Percentiles rank a stretch among this genome's conserved stretches.
Evolutionary conservation across 78 protist species (phyloP).

Genomic region (Dictyostelium intermedium): DNA sequence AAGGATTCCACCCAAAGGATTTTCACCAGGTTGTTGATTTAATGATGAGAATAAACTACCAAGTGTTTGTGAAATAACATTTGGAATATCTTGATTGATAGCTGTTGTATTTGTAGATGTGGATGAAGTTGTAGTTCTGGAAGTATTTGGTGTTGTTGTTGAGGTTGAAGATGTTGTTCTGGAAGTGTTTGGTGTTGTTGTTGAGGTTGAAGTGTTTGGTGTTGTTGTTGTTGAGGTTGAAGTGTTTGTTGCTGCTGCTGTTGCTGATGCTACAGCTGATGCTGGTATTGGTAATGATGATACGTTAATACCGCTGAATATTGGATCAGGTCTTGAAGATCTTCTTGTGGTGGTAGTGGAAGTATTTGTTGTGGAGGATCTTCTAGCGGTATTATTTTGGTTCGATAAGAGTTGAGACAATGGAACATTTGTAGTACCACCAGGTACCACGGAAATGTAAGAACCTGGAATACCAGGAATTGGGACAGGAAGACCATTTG

Average conservation of each 20-base stretch:
- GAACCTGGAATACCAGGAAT: neutral
- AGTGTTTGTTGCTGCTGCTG: neutral
- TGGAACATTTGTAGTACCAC: too few species aligned
- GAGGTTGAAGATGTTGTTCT: neutral
- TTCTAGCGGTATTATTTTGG: neutral
- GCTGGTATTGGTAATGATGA: neutral
- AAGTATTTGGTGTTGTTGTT: neutral
- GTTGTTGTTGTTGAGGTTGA: neutral
- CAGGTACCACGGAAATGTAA: neutral
- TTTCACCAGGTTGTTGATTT: slow-evolving; percentile 15
- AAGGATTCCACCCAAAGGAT: slow-evolving; percentile 43
- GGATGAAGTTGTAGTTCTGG: neutral
- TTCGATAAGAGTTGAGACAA: neutral
- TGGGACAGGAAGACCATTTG: neutral
- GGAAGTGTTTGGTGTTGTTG: neutral
- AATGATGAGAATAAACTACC: neutral
- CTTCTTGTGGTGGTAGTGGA: neutral
- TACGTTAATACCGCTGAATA: neutral
- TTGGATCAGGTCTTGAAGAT: neutral
- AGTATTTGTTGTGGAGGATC: neutral
- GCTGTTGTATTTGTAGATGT: neutral
- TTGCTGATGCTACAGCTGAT: neutral
- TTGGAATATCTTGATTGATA: neutral
- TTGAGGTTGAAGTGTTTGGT: neutral
- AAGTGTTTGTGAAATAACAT: slow-evolving; percentile 8